These are phyloP conservation scores for Daldinia grandis DNA, from an alignment of 495 filamentous ascomycete genomes.

Conservation along the genomic window DNA sequence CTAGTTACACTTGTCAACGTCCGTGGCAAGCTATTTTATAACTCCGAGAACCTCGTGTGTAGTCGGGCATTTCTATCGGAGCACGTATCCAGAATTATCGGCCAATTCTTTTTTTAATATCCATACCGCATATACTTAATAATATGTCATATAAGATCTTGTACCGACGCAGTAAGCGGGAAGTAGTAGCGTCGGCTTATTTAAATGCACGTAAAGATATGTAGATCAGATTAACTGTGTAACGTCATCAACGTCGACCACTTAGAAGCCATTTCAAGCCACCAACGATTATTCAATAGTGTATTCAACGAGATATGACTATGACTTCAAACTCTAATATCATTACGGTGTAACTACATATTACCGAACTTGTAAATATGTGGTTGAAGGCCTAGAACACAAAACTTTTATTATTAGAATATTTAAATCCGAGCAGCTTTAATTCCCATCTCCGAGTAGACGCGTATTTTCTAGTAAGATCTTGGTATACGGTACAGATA, in stretches of 20 bases:
- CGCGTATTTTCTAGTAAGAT: conserved; percentile 5
- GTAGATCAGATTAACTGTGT: not conserved
- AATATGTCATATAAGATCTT: not conserved
- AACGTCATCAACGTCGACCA: not conserved
- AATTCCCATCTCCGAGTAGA: conserved; percentile 10
- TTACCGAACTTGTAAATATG: not conserved
- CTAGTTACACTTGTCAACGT: not conserved
- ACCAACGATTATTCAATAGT: not conserved
- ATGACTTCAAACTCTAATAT: not conserved
- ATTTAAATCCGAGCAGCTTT: conserved; percentile 6
- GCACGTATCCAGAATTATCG: not conserved
- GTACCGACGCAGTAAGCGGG: not conserved
- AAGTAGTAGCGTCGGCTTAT: not conserved
- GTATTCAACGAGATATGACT: not conserved
- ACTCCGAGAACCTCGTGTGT: not conserved
- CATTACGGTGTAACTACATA: not conserved
- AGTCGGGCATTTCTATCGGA: not conserved
- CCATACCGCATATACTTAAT: not conserved
- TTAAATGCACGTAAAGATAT: not conserved
- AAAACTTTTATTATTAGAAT: not conserved
- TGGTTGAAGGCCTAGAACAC: not conserved
- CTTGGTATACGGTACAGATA: conserved; percentile 5
- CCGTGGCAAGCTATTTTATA: not conserved
- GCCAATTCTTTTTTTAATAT: not conserved
- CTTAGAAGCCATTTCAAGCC: not conserved